Base-by-base conservation (phyloP, 1,284 basidiomycete species). In the Ganoderma meredithae region DNA sequence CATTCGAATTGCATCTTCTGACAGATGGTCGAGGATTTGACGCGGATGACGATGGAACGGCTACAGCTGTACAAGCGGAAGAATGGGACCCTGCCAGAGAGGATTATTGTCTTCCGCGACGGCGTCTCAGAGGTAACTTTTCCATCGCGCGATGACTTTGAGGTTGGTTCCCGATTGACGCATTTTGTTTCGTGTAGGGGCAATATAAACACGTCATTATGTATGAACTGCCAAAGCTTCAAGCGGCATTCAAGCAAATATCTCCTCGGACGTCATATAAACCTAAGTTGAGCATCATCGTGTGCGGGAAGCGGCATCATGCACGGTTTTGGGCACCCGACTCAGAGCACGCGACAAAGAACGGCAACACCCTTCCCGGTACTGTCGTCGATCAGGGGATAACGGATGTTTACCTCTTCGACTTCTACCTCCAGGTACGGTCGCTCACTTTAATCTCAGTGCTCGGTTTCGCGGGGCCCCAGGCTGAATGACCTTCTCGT, bases 251-350 rank as follows among this genome's bases (percentile, higher is more conserved):
- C 80, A 81, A 83, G 73, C 84, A 82, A 64, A 79, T 92, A 56
- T 82, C 79, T 22, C 77, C 82, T 7, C 77, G 79, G 60, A 82
- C 79, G 27, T 79, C 79, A 1, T 94, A 92, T 75, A 77, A 78
- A 22, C 94, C 92, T 0, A 82, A 84, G 59, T 75, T 95, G 12
- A 89, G 90, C 9, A 92, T 94, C 74, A 81, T 92, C 69, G 85
- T 94, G 63, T 94, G 91, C 75, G 91, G 91, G 9, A 95, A 95
- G 78, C 87, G 93, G 0, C 94, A 95, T 74, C 87, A 95, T 74
- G 89, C 92, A 0, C 86, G 88, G 49, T 88, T 90, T 76, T 91
- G 83, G 77, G 83, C 91, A 0, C 86, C 86, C 0, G 78, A 83
- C 44, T 78, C 80, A 0, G 73, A 81, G 6, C 74, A 83, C 55